Evolutionary conservation across 2,329 filamentous ascomycete genomes (phyloP).

Genomic region (Xylariaceae sp.): DNA sequence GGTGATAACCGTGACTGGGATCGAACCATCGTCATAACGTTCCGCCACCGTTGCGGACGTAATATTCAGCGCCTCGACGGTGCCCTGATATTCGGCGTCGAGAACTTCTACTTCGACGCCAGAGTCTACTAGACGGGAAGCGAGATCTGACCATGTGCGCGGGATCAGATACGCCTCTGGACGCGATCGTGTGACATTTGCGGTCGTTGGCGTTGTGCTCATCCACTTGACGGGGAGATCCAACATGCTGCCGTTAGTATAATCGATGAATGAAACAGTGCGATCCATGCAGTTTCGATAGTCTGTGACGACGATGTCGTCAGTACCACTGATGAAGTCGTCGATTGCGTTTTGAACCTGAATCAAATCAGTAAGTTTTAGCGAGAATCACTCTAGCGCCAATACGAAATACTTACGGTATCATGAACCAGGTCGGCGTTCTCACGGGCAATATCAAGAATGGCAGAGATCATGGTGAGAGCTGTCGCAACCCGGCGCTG

Average conservation of each 20-base stretch:
- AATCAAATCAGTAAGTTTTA: background rate
- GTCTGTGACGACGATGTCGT: conserved; percentile 28
- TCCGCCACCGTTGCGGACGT: conserved; percentile 16
- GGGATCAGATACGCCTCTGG: conserved; percentile 28
- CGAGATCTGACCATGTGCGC: conserved; percentile 24
- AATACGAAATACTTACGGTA: conserved; percentile 18
- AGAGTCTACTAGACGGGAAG: conserved; percentile 20
- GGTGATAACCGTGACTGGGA: conserved; percentile 26
- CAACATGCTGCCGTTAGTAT: conserved; percentile 20
- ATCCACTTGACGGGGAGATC: conserved; percentile 24
- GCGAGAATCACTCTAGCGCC: background rate
- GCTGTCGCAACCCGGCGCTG: conserved; percentile 27
- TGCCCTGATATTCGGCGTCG: conserved; percentile 21
- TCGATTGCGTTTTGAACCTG: conserved; percentile 22
- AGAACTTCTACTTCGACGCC: conserved; percentile 25
- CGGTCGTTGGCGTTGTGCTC: conserved; percentile 24
- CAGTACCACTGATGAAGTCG: conserved; percentile 22
- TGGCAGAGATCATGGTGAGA: conserved; percentile 25
- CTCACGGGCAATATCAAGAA: conserved; percentile 26
- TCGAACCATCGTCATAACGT: conserved; percentile 25
- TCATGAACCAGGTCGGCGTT: conserved; percentile 22
- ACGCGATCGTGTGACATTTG: conserved; percentile 24
- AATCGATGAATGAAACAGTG: conserved; percentile 25
- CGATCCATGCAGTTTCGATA: conserved; percentile 20
- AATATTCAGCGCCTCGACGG: conserved; percentile 23